Evolutionary conservation across 23 red algal genomes (phyloP).

Genomic region (Chondrus crispus): DNA sequence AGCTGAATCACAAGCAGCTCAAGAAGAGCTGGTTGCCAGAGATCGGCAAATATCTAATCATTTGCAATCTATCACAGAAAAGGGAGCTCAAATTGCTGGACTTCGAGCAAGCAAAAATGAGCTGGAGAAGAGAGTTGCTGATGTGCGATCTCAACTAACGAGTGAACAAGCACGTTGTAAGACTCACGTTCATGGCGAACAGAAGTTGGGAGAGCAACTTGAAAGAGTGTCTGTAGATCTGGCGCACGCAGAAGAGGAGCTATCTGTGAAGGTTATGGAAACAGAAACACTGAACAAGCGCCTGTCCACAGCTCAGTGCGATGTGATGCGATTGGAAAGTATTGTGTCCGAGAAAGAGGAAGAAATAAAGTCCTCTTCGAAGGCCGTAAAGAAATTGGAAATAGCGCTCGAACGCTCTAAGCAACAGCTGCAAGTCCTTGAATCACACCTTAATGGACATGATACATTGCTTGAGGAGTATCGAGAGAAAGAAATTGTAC

Average conservation of each 20-base stretch:
- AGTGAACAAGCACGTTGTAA: not conserved
- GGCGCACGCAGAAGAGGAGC: not conserved
- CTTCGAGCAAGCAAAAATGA: not conserved
- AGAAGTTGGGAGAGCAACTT: not conserved
- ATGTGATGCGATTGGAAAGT: not conserved
- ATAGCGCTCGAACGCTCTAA: not conserved
- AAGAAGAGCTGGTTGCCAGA: not conserved
- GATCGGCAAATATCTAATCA: not conserved
- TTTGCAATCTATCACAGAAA: not conserved
- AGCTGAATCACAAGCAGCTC: not conserved
- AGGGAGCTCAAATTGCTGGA: not conserved
- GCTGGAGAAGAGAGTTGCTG: not conserved
- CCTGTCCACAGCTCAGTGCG: not conserved
- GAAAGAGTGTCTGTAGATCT: not conserved
- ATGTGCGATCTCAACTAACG: not conserved
- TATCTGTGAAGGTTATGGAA: not conserved
- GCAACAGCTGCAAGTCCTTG: not conserved
- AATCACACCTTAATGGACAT: not conserved
- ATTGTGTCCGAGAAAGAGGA: not conserved
- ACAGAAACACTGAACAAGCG: not conserved
- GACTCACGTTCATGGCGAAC: not conserved
- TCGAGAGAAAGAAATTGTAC: not conserved
- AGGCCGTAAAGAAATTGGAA: not conserved
- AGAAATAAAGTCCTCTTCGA: not conserved
- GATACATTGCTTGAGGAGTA: not conserved